Evolutionary conservation across 2,329 filamentous ascomycete species (phyloP).

Genomic region (Neonectria punicea): DNA sequence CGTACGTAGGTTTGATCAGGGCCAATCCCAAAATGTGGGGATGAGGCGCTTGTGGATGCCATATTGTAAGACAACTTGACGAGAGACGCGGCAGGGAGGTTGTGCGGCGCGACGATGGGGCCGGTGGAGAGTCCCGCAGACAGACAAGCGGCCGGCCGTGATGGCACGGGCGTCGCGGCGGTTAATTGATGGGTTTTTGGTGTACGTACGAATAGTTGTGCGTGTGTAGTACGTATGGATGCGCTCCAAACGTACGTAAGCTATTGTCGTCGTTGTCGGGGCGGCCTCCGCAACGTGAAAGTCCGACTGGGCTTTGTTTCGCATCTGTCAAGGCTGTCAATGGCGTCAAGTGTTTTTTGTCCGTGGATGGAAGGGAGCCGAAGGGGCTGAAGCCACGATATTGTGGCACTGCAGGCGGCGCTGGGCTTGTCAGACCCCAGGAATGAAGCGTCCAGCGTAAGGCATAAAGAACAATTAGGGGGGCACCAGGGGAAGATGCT

Average conservation of each 20-base stretch:
- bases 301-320: conserved; percentile 3
- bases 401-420: neutral
- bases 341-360: conserved; percentile 2
- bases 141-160: neutral
- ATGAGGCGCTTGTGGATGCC: conserved; percentile 2
- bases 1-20: neutral
- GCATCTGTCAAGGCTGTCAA: neutral
- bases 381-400: neutral
- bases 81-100: neutral
- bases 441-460: conserved; percentile 8
- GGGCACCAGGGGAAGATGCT: neutral
- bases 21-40: neutral
- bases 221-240: neutral
- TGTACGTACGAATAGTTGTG: too few species aligned
- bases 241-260: too few species aligned
- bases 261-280: neutral
- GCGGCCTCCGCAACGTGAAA: neutral
- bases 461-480: conserved; percentile 5
- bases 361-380: conserved; percentile 1
- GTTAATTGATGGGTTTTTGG: conserved; percentile 10
- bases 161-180: neutral
- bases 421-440: neutral
- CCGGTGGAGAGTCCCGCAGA: conserved; percentile 2
- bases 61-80: neutral
- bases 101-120: conserved; percentile 1